A percentile compares a stretch with the other conserved stretches of the same genome.
These are phyloP conservation scores for Trypanosoma boissoni DNA, from an alignment of 208 protist species.

Conservation along the genomic window DNA sequence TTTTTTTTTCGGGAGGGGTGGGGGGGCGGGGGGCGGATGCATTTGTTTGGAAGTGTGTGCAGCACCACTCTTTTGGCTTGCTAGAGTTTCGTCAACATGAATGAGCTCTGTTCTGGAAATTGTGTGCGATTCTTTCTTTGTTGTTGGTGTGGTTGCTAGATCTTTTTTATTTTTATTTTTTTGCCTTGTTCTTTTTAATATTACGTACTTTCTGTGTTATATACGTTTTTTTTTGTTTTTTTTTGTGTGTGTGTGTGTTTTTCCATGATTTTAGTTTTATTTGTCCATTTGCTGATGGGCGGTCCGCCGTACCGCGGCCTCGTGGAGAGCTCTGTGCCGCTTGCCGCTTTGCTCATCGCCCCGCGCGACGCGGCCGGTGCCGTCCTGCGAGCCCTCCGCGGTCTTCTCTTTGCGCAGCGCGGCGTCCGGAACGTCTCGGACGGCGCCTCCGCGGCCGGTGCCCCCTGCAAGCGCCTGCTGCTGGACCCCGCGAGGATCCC, in stretches of 20 bases:
- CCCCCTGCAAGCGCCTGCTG: neutral
- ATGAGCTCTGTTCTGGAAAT: no score
- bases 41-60: no score
- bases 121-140: no score
- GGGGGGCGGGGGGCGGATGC: no score
- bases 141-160: neutral
- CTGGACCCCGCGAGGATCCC: neutral
- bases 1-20: no score
- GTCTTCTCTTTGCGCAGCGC: conserved; percentile 39
- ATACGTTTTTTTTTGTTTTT: neutral
- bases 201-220: neutral
- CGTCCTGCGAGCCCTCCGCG: conserved; percentile 42
- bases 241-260: neutral
- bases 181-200: neutral
- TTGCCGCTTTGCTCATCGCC: conserved; percentile 37
- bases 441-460: neutral
- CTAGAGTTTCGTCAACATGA: no score
- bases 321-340: conserved; percentile 22
- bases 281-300: no score
- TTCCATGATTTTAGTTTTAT: neutral
- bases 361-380: conserved; percentile 29
- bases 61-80: no score
- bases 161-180: neutral
- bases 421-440: conserved; percentile 51
- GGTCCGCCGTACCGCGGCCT: conserved; percentile 26